phyloP scores from a whole-genome alignment of 2,329 filamentous ascomycete species.

The Aspergillus fructus region DNA sequence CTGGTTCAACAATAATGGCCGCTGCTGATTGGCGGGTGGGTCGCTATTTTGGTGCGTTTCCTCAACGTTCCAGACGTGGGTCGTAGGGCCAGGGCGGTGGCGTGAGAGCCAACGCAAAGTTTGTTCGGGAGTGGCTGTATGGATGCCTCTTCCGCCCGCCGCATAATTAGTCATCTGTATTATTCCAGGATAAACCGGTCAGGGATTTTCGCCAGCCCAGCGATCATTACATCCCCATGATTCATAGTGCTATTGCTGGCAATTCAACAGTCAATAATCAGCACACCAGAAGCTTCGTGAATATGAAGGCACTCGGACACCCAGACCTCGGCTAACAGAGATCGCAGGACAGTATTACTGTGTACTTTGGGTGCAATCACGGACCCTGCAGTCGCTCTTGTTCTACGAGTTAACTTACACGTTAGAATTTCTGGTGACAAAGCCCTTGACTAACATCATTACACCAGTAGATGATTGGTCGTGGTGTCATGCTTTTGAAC shows the following conservation, averaged over 20 bases:
- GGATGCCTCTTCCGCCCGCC: neutral
- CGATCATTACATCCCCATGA: conserved; percentile 4
- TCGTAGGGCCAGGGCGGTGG: neutral
- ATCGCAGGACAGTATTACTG: too few species aligned
- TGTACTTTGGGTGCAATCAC: too few species aligned
- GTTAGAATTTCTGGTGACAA: conserved; percentile 7
- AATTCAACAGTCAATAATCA: neutral
- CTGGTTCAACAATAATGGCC: neutral
- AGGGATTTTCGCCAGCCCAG: too few species aligned
- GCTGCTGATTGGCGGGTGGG: neutral
- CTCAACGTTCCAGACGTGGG: neutral
- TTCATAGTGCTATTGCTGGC: neutral
- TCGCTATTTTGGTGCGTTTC: neutral
- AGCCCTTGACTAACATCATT: neutral
- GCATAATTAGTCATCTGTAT: neutral
- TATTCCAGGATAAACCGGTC: neutral
- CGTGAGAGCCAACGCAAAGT: neutral
- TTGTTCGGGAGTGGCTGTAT: neutral
- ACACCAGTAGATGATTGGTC: neutral
- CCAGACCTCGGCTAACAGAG: neutral
- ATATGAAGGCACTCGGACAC: neutral
- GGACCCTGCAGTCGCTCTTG: neutral
- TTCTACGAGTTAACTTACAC: neutral
- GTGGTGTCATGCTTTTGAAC: neutral
- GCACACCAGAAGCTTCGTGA: neutral